phyloP scores from a whole-genome alignment of 805 yeast species.

The Candida lessepsii region DNA sequence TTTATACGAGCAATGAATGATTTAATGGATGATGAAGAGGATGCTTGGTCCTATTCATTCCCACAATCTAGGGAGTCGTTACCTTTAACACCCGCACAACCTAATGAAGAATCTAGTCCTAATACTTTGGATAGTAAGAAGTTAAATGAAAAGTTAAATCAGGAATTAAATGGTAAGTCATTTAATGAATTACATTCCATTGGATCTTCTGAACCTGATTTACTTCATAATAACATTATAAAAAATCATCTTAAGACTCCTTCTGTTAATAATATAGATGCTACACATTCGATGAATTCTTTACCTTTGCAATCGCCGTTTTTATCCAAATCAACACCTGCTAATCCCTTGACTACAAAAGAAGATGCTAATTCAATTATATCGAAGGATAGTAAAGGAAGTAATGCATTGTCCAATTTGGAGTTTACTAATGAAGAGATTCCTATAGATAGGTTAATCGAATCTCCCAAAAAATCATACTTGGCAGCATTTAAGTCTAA shows the following conservation, averaged over 20 bases:
- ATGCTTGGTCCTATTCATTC: conserved; percentile 41
- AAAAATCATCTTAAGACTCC: no score
- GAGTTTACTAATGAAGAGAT: conserved; percentile 10
- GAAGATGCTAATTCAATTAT: conserved; percentile 46
- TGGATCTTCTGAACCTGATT: background rate
- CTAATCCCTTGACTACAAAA: conserved; percentile 50
- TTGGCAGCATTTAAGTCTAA: conserved; percentile 1
- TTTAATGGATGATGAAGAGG: conserved; percentile 32
- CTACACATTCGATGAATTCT: conserved; percentile 14
- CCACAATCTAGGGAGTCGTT: conserved; percentile 36
- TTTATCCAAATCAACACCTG: conserved; percentile 44
- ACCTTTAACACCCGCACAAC: conserved; percentile 14
- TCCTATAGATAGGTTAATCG: conserved; percentile 6
- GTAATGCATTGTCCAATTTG: conserved; percentile 13
- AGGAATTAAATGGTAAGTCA: background rate
- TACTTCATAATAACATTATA: no score
- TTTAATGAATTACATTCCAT: no score
- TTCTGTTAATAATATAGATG: background rate
- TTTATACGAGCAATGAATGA: conserved; percentile 9
- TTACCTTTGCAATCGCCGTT: conserved; percentile 35
- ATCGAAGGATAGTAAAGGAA: conserved; percentile 22
- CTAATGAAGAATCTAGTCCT: background rate
- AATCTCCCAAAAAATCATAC: conserved; percentile 10
- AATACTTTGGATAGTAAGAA: background rate
- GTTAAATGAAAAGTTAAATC: conserved; percentile 2